Evolutionary conservation across 1,139 yeast species (phyloP).

Genomic region (Pichia sp.): DNA sequence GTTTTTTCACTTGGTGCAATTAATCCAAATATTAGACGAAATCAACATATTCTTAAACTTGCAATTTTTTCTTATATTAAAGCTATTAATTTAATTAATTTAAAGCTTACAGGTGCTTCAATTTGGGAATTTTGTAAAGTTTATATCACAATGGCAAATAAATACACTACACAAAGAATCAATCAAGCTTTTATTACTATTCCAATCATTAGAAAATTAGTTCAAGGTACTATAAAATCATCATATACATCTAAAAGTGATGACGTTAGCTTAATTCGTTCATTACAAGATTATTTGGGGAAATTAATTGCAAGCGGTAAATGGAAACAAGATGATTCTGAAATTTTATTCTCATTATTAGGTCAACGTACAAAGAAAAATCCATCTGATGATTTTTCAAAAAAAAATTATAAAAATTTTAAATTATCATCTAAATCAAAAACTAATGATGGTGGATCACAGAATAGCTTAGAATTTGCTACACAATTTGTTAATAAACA

Average conservation of each 20-base stretch:
- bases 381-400: conserved; percentile 6
- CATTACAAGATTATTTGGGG: conserved; percentile 42
- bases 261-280: conserved; percentile 39
- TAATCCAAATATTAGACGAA: conserved; percentile 57
- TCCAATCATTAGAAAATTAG: conserved; percentile 42
- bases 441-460: neutral
- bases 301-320: conserved; percentile 39
- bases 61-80: conserved; percentile 50
- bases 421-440: neutral
- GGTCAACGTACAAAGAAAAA: conserved; percentile 22
- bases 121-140: conserved; percentile 58
- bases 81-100: conserved; percentile 45
- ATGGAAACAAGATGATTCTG: conserved; percentile 40
- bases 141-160: conserved; percentile 36
- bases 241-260: conserved; percentile 46
- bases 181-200: conserved; percentile 36
- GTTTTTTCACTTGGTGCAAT: conserved; percentile 63
- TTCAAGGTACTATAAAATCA: conserved; percentile 48
- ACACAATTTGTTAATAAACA: conserved; percentile 45
- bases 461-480: conserved; percentile 34
- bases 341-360: conserved; percentile 38
- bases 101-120: conserved; percentile 51
- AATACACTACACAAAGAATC: conserved; percentile 18
- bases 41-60: conserved; percentile 42
- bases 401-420: conserved; percentile 6